Evolutionary conservation across 208 protist species (phyloP).

Genomic region (Leishmania amazonensis): DNA sequence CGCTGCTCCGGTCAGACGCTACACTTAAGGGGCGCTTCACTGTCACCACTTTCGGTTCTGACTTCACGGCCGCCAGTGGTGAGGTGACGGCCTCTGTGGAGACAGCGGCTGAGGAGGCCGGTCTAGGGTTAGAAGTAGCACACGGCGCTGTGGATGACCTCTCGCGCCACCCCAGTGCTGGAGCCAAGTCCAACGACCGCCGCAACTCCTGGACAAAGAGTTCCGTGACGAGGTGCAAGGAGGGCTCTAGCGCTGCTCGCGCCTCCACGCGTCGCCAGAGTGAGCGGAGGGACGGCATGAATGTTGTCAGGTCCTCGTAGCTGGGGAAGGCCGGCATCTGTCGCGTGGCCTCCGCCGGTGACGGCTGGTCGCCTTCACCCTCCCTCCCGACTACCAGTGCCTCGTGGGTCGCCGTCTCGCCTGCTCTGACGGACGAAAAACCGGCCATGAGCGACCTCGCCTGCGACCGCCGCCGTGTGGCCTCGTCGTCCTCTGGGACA

Average conservation of each 20-base stretch:
- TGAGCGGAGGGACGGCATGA: slow-evolving; percentile 48
- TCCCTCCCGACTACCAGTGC: neutral
- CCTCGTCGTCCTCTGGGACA: neutral
- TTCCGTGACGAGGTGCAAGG: slow-evolving; percentile 42
- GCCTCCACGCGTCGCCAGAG: slow-evolving; percentile 64
- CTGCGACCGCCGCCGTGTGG: neutral
- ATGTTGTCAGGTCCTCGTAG: slow-evolving; percentile 26
- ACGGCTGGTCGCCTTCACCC: neutral
- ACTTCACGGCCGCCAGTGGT: neutral
- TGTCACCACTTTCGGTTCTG: neutral
- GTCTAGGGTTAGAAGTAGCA: neutral
- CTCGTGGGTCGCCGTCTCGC: neutral
- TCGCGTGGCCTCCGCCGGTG: neutral
- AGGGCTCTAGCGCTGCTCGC: slow-evolving; percentile 53
- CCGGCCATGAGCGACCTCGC: neutral
- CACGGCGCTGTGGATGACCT: neutral
- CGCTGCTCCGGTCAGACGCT: neutral
- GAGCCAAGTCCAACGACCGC: slow-evolving; percentile 9
- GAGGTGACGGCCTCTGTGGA: neutral
- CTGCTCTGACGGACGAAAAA: slow-evolving; percentile 3
- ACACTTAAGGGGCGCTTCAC: slow-evolving; percentile 17
- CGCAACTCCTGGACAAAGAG: slow-evolving; percentile 41
- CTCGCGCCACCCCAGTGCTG: slow-evolving; percentile 4
- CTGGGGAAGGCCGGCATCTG: neutral
- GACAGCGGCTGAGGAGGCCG: neutral